Conservation (phyloP, 331 rosid species). For the Dryas integrifolia region DNA sequence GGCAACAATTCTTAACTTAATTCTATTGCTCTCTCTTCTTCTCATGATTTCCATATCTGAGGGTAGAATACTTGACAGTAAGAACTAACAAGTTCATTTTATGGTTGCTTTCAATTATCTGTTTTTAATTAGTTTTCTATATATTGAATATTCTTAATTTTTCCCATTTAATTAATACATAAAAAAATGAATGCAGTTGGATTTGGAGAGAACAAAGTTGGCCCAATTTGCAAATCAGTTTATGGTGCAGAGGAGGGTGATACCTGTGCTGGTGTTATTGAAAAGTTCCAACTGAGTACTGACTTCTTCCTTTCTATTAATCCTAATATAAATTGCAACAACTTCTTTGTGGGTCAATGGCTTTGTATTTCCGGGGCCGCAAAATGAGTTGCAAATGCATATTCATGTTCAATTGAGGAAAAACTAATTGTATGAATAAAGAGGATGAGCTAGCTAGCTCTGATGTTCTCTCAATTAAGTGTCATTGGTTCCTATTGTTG, state of each 20-base stretch:
- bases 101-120: too few species aligned
- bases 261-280: slow-evolving; percentile 3
- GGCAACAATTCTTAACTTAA: too few species aligned
- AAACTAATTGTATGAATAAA: background rate
- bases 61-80: too few species aligned
- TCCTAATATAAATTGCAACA: slow-evolving; percentile 26
- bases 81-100: too few species aligned
- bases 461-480: background rate
- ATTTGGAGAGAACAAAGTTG: too few species aligned
- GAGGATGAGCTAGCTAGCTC: background rate
- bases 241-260: slow-evolving; percentile 17
- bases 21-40: too few species aligned
- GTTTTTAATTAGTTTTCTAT: too few species aligned
- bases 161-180: too few species aligned
- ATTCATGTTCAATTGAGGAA: background rate
- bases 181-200: too few species aligned
- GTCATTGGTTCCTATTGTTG: background rate
- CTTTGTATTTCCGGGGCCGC: slow-evolving; percentile 16
- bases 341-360: slow-evolving; percentile 30
- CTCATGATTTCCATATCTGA: too few species aligned
- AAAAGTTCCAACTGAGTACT: background rate
- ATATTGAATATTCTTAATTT: too few species aligned
- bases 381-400: background rate
- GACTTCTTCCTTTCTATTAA: slow-evolving; percentile 10
- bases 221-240: too few species aligned